phyloP scores from a whole-genome alignment of 805 yeast species.

The Starmera pachycereana region DNA sequence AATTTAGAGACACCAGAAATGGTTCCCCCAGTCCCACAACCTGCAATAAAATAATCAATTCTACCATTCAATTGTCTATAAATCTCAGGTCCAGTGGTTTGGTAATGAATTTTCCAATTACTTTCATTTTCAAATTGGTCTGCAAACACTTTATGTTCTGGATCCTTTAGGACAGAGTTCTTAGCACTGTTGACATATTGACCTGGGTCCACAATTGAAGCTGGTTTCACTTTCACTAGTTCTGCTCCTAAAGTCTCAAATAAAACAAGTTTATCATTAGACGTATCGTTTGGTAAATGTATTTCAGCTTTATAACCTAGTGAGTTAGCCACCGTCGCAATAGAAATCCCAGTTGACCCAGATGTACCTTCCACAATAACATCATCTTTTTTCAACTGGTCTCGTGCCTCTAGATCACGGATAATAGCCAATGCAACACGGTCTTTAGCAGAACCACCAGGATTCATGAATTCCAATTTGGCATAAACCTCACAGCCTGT shows the following conservation, averaged over 20 bases:
- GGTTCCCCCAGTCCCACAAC: constrained; percentile 97
- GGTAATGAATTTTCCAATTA: constrained; percentile 80
- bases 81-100: constrained; percentile 90
- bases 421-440: constrained; percentile 85
- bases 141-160: constrained; percentile 61
- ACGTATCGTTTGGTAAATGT: constrained; percentile 92
- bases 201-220: constrained; percentile 85
- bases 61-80: constrained; percentile 54
- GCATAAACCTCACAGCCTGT: constrained; percentile 85
- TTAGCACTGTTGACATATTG: constrained; percentile 90
- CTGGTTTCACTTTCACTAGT: constrained; percentile 83
- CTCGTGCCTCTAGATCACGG: constrained; percentile 50
- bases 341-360: constrained; percentile 93
- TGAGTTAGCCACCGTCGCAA: constrained; percentile 84
- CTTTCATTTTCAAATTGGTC: constrained; percentile 92
- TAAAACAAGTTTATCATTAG: constrained; percentile 68
- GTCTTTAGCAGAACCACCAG: constrained; percentile 95
- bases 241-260: constrained; percentile 70
- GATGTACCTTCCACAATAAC: constrained; percentile 89
- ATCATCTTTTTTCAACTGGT: constrained; percentile 52
- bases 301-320: constrained; percentile 86
- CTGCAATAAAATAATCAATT: constrained; percentile 73
- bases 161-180: constrained; percentile 41
- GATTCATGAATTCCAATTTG: constrained; percentile 75
- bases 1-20: constrained; percentile 83